Conservation (phyloP, 805 yeast genomes). For the Kodamaea jinghongensis region DNA sequence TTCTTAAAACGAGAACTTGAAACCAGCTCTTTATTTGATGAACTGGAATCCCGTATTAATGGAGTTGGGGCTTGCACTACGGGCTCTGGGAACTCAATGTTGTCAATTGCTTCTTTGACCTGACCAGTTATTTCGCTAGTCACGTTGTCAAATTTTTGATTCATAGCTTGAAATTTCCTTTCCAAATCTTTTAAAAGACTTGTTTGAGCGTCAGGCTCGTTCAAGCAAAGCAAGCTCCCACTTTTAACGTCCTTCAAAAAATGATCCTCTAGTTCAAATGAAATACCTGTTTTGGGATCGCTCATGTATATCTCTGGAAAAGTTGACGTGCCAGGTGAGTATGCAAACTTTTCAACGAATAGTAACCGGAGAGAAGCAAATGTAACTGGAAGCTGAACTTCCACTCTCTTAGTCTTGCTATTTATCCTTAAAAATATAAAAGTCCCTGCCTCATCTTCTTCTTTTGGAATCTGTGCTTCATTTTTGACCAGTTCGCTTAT, state of each 20-base stretch:
- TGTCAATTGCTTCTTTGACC: slow-evolving; percentile 18
- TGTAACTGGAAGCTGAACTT: slow-evolving; percentile 44
- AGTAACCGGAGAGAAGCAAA: slow-evolving; percentile 58
- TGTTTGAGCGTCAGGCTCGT: slow-evolving; percentile 40
- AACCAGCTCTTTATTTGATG: background rate
- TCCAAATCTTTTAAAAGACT: slow-evolving; percentile 20
- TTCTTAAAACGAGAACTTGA: no score
- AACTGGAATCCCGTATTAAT: no score
- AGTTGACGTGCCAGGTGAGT: slow-evolving; percentile 64
- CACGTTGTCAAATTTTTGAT: slow-evolving; percentile 17
- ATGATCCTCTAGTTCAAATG: slow-evolving; percentile 79
- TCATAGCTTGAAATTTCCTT: slow-evolving; percentile 15
- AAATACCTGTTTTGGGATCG: slow-evolving; percentile 55
- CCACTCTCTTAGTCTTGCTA: slow-evolving; percentile 54
- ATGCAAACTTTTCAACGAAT: slow-evolving; percentile 86
- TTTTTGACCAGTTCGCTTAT: no score
- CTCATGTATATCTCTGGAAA: slow-evolving; percentile 80
- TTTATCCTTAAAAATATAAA: slow-evolving; percentile 49
- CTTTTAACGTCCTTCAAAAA: slow-evolving; percentile 54
- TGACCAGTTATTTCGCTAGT: slow-evolving; percentile 14
- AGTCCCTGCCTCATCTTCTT: slow-evolving; percentile 8
- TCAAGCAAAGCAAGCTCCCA: slow-evolving; percentile 60
- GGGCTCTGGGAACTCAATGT: slow-evolving; percentile 22
- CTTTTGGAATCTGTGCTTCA: background rate
- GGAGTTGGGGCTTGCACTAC: slow-evolving; percentile 11